Evolutionary conservation across 2,329 filamentous ascomycete genomes (phyloP), one percentile per base, ranked within the genome.

Genomic region (Trichoderma sp.): DNA sequence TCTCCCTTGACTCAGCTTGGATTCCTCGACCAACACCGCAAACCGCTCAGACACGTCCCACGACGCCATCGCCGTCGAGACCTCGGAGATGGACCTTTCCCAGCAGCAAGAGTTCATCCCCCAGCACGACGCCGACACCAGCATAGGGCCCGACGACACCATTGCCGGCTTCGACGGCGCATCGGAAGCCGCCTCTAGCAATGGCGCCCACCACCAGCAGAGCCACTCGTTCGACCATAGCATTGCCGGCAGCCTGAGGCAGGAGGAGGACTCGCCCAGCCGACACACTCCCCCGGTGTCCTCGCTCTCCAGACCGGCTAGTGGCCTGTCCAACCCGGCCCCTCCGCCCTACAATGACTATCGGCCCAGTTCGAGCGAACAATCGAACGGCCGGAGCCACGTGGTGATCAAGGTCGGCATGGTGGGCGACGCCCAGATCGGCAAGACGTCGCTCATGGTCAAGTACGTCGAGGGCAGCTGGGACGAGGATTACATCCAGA

Each of bases 401-500:
- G 95, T 99, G 44, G 95, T 99, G 65, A 98, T 99, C 83, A 99
- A 99, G 80, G 95, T 99, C 59, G 95, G 95, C 74, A 99, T 99
- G 95, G 95, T 99, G 52, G 95, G 95, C 54, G 95, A 99, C 80
- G 95, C 95, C 65, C 95, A 99, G 79, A 99, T 99, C 72, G 95
- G 95, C 75, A 99, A 99, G 85, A 99, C 95, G 19, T 97, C 93
- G 69, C 80, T 99, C 75, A 99, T 99, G 95, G 95, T 99, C 74
- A 99, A 99, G 78, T 99, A 99, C 75, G 95, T 99, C 64, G 95
- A 99, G 80, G 95, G 95, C 67, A 97, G 93, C 79, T 99, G 95
- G 93, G 95, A 99, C 78, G 95, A 99, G 80, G 95, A 99, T 77
- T 99, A 99, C 78, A 99, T 99, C 74, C 95, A 99, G 80, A 99